These are phyloP conservation scores for Cucurbita ficifolia DNA, from an alignment of 306 rosid genomes.

Conservation along the genomic window DNA sequence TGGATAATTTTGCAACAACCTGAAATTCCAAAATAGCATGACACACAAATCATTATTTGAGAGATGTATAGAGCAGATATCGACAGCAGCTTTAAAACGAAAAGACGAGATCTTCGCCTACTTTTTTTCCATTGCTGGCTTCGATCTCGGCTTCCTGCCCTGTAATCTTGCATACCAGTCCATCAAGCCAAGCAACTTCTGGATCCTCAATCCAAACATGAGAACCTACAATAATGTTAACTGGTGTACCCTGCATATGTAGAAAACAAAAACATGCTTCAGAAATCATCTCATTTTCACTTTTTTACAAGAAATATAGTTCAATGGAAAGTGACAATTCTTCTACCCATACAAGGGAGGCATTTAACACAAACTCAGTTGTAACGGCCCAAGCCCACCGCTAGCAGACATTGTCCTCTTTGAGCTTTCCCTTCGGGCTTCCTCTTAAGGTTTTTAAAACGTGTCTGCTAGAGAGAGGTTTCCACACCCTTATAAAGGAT, in stretches of 20 bases:
- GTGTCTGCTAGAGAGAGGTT: no score
- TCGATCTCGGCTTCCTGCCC: slow-evolving; percentile 63
- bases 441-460: no score
- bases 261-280: slow-evolving; percentile 5
- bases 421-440: no score
- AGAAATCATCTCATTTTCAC: background rate
- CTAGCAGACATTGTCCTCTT: no score
- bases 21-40: slow-evolving; percentile 18
- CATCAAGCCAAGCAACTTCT: slow-evolving; percentile 59
- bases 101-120: slow-evolving; percentile 12
- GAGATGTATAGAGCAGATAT: background rate
- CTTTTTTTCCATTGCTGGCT: slow-evolving; percentile 58
- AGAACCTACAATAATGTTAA: slow-evolving; percentile 80
- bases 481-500: no score
- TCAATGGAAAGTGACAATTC: background rate
- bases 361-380: background rate
- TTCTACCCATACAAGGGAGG: background rate
- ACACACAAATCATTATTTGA: background rate
- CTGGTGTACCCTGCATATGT: slow-evolving; percentile 72
- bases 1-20: slow-evolving; percentile 55
- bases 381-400: no score
- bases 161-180: slow-evolving; percentile 60
- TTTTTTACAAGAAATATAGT: background rate
- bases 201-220: slow-evolving; percentile 88
- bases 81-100: background rate